A percentile compares a stretch with the other conserved stretches of the same genome.
Evolutionary conservation across 139 green algal genomes (phyloP).

Genomic region (Marvania coccoides): DNA sequence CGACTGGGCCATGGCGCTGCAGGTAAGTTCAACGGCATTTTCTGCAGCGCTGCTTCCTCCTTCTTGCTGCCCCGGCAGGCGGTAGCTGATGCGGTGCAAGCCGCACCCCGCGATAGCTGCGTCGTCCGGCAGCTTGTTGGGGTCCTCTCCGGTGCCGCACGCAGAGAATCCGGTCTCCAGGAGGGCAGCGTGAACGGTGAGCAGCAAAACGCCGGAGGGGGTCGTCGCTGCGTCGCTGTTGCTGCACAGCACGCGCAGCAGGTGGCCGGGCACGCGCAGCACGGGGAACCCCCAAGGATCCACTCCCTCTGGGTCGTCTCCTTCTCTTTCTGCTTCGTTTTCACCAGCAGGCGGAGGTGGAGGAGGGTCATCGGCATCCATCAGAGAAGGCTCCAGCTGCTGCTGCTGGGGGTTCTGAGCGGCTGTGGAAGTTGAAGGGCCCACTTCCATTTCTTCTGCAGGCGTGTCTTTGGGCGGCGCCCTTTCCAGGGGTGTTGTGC

Average conservation of each 20-base stretch:
- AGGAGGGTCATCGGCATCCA: background rate
- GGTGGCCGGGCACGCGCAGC: background rate
- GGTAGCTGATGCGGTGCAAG: background rate
- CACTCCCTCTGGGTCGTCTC: background rate
- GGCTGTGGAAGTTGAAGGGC: background rate
- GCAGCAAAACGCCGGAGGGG: conserved; percentile 11
- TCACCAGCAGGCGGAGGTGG: background rate
- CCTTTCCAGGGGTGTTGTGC: background rate
- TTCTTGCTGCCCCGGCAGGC: background rate
- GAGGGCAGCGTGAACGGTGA: conserved; percentile 36
- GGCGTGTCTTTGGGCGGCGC: background rate
- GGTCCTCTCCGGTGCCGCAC: background rate
- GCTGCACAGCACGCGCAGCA: conserved; percentile 10
- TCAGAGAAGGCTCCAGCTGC: background rate
- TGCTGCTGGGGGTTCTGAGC: background rate
- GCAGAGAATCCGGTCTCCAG: conserved; percentile 25
- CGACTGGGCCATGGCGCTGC: conserved; percentile 12
- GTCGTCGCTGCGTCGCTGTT: background rate
- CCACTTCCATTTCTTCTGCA: background rate
- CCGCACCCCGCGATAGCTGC: background rate
- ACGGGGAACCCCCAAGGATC: background rate
- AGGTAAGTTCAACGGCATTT: conserved; percentile 1
- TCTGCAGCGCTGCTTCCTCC: background rate
- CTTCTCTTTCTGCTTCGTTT: background rate
- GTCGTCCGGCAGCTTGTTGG: background rate